A percentile compares a stretch with the other conserved stretches of the same genome.
phyloP scores from a whole-genome alignment of 177 flowering plant genomes.

The Vitis hybrid region DNA sequence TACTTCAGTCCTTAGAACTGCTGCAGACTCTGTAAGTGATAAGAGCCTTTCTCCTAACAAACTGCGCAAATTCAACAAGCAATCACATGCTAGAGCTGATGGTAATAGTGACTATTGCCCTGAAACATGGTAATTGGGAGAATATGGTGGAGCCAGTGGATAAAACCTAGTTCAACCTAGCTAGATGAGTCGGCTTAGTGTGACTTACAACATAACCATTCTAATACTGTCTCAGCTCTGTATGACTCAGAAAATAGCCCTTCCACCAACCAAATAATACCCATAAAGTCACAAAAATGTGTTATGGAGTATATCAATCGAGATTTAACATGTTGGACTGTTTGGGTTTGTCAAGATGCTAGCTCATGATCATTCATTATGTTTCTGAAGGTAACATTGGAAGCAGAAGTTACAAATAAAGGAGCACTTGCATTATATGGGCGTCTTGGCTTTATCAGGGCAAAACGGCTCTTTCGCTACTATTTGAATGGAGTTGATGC shows the following conservation, averaged over 20 bases:
- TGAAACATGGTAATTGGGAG: too few species aligned
- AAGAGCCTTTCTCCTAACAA: too few species aligned
- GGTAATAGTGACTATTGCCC: too few species aligned
- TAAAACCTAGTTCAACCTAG: too few species aligned
- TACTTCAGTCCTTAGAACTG: too few species aligned
- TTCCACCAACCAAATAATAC: not conserved
- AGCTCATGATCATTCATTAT: too few species aligned
- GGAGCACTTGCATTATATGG: conserved; percentile 95
- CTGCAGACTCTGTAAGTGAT: too few species aligned
- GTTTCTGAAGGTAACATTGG: conserved; percentile 72
- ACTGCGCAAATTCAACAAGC: too few species aligned
- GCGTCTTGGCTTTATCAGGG: conserved; percentile 82
- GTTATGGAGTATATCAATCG: not conserved
- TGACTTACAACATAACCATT: too few species aligned
- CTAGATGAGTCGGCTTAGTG: too few species aligned
- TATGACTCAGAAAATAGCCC: not conserved
- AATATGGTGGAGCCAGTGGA: too few species aligned
- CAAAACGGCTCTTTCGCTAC: conserved; percentile 79
- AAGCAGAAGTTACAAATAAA: conserved; percentile 97
- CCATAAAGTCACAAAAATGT: not conserved
- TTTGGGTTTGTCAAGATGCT: not conserved
- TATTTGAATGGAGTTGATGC: conserved; percentile 97
- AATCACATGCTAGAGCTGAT: too few species aligned
- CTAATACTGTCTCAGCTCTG: not conserved
- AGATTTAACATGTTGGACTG: not conserved